These are phyloP conservation scores for Fusarium concolor DNA, from an alignment of 2,329 filamentous ascomycete species.

Conservation along the genomic window DNA sequence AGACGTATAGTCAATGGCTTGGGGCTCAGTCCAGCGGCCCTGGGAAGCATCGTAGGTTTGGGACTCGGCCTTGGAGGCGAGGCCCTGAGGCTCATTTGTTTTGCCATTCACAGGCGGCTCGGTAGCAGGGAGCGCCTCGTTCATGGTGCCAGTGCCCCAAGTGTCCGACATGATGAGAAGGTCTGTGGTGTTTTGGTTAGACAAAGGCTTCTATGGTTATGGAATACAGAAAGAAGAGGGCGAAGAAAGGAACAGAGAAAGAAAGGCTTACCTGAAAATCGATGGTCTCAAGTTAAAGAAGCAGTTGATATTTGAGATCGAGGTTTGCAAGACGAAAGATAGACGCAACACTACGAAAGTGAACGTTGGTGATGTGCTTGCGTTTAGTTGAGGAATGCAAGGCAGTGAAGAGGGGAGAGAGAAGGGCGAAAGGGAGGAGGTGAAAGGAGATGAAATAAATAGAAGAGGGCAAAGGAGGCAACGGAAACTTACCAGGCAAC, in stretches of 20 bases:
- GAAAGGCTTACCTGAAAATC: background rate
- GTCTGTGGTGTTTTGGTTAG: slow-evolving; percentile 5
- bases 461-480: background rate
- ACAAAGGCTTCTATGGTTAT: too few relatives aligned
- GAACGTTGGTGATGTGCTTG: background rate
- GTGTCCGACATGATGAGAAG: slow-evolving; percentile 14
- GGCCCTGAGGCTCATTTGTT: background rate
- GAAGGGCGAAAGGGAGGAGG: background rate
- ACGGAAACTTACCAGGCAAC: slow-evolving; percentile 13
- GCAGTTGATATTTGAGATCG: background rate
- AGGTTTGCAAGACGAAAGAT: too few relatives aligned
- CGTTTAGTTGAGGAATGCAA: background rate
- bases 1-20: slow-evolving; percentile 62
- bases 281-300: background rate
- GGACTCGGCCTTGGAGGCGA: background rate
- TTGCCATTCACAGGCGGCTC: background rate
- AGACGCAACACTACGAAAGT: background rate
- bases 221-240: background rate
- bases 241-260: background rate
- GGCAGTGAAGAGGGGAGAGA: background rate
- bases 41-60: slow-evolving; percentile 53
- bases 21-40: slow-evolving; percentile 59
- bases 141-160: slow-evolving; percentile 25
- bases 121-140: slow-evolving; percentile 10
- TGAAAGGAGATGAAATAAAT: background rate